These are phyloP conservation scores for Diaporthe vaccinii DNA, from an alignment of 2,329 filamentous ascomycete genomes.

Conservation along the genomic window DNA sequence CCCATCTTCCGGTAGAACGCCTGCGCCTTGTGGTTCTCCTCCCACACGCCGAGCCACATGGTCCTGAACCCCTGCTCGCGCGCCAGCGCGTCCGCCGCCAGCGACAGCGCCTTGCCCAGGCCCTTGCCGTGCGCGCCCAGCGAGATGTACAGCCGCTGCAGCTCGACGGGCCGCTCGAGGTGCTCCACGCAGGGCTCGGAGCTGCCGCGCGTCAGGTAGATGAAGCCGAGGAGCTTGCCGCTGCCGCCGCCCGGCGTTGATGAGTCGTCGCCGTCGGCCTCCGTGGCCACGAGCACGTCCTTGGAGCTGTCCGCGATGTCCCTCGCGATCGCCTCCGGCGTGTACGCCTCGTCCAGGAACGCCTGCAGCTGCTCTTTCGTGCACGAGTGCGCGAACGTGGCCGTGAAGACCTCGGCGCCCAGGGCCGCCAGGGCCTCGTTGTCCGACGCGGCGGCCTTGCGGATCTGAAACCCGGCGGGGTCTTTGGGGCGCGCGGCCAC, in stretches of 20 bases:
- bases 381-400: constrained; percentile 59
- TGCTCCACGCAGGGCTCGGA: constrained; percentile 54
- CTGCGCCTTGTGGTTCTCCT: constrained; percentile 57
- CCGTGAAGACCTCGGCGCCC: constrained; percentile 53
- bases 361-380: constrained; percentile 52
- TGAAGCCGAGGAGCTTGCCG: constrained; percentile 54
- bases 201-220: constrained; percentile 52
- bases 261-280: constrained; percentile 43
- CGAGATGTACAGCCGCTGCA: constrained; percentile 60
- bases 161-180: constrained; percentile 51
- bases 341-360: constrained; percentile 56
- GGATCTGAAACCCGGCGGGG: constrained; percentile 42
- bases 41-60: constrained; percentile 64
- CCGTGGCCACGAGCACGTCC: constrained; percentile 47
- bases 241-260: constrained; percentile 40
- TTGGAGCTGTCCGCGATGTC: constrained; percentile 27
- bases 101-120: constrained; percentile 52
- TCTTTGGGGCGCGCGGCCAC: neutral
- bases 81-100: constrained; percentile 50
- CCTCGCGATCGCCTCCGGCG: constrained; percentile 43
- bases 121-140: constrained; percentile 53
- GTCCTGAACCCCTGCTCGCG: constrained; percentile 52
- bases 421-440: constrained; percentile 50
- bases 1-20: constrained; percentile 57
- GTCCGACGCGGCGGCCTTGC: constrained; percentile 48